Evolutionary conservation across 495 filamentous ascomycete genomes (phyloP), one percentile per base, ranked within the genome.

Genomic region (Aspergillus indologenus): DNA sequence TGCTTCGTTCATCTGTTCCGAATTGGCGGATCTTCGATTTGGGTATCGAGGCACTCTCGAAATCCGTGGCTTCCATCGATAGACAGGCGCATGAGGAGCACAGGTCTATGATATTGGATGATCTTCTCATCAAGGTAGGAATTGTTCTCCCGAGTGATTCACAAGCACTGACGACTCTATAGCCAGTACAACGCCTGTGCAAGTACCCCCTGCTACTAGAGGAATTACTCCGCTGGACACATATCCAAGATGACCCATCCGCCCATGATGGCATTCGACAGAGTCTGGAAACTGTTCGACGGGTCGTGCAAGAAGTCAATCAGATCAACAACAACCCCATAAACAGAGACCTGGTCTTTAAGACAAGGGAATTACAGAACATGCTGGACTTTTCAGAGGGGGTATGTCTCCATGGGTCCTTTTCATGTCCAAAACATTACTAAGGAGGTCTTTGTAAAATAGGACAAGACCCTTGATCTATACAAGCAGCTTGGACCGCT

Each of bases 121-220:
- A 98, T 71, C 80, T 98, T 48, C 80, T 98, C 43, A 91, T 96
- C 51, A 98, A 98, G 83, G 92, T 90, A 71, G 54, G 74, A 56
- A 0, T 45, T 12, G n/a, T 4, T 14, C 17, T 45, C 0, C 45
- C 18, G 29, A 43, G 11, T 54, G 0, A 5, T 51, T 26, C 20
- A 17, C 49, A 15, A 15, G 11, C 45, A 6, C 22, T 73, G 45
- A 74, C 31, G 62, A 22, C 1, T 19, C 42, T 22, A 29, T 64
- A 96, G 94, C 94, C 94, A 0, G 90, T 96, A 55, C 94, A 98
- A 77, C 83, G 94, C 34, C 83, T 98, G 15, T 95, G 90, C 80
- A 91, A 89, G 75, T 98, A 98, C 73, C 90, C 90, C 11, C 80
- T 98, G 34, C 78, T 98, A 20, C 90, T 98, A 53, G 79, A 85